Conservation (phyloP, 2,329 filamentous ascomycete species). For the Aspergillus vadensis region DNA sequence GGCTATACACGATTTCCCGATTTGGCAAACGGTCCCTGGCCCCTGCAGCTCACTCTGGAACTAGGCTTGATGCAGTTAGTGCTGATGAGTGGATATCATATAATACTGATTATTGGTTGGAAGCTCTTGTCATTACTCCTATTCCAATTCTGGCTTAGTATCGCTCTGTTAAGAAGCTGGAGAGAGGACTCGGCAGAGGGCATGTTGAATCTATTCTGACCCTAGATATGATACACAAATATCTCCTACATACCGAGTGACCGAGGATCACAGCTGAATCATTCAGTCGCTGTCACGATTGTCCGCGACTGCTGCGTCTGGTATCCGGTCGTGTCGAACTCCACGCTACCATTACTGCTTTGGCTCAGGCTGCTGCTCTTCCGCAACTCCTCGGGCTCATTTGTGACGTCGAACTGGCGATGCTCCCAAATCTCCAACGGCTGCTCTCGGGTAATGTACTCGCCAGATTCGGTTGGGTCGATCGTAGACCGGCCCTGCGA, state of each 20-base stretch:
- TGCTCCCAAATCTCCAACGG: slow-evolving; percentile 24
- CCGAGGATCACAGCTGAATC: neutral
- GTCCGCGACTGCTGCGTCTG: neutral
- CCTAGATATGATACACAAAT: neutral
- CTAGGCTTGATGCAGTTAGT: neutral
- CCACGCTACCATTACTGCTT: slow-evolving; percentile 7
- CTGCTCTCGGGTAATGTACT: slow-evolving; percentile 10
- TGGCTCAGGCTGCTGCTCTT: slow-evolving; percentile 5
- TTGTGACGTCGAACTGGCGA: slow-evolving; percentile 23
- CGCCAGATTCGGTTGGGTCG: slow-evolving; percentile 13
- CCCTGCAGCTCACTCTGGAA: neutral
- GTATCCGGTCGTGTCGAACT: slow-evolving; percentile 1
- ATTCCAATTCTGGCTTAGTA: neutral
- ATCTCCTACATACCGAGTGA: neutral
- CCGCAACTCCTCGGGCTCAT: slow-evolving; percentile 14
- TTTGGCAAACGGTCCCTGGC: slow-evolving; percentile 3
- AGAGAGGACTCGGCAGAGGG: too few relatives aligned
- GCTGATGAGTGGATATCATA: too few relatives aligned
- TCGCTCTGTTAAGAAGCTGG: too few relatives aligned
- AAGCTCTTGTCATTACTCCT: too few relatives aligned
- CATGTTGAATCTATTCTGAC: neutral
- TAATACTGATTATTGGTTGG: neutral
- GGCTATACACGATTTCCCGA: slow-evolving; percentile 4
- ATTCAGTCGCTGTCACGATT: slow-evolving; percentile 1
- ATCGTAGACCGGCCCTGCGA: slow-evolving; percentile 11